Evolutionary conservation across 352 stramenopile genomes (phyloP), one percentile per base, ranked within the genome.

Genomic region (Phytophthora capsici): DNA sequence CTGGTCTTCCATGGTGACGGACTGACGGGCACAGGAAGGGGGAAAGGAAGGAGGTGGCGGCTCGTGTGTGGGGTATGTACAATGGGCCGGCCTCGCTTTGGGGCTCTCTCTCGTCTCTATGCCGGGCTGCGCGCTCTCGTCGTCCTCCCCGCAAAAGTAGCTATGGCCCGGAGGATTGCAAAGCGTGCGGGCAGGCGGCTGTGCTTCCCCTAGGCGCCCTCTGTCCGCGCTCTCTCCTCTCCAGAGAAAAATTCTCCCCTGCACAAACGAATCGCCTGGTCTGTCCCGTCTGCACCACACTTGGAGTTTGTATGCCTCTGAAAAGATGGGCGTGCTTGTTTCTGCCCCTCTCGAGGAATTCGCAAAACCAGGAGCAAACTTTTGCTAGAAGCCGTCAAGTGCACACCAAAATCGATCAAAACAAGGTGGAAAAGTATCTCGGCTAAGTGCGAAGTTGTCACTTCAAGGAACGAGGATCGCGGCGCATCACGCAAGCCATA

Each of bases 91-190:
- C 44, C 28, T 38, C 50, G 23, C 50, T 52, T 51, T n/a, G 16
- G 57, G 16, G 13, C 36, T 48, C 38, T 25, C 20, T 66, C 32
- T 61, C 45, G 20, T 61, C 23, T 57, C 43, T 59, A 48, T 48
- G 25, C 48, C 23, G 41, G 26, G 30, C 38, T 50, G 23, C 34
- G 48, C 30, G 49, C 32, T 63, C 57, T 73, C 43, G 41, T 62
- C 45, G 53, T 59, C 53, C 57, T 71, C 61, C 48, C 47, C 50
- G 71, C 71, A 81, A 81, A 81, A 81, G 51, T 37, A 59, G 69
- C 69, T 74, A 65, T 81, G 73, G 48, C 34, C 56, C 1, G 14
- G 37, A 8, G 38, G 37, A 63, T 58, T 49, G 64, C 64, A 68
- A 59, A 62, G 20, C 52, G 25, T 28, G 53, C 54, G 61, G 37